Percentiles rank a stretch among this genome's conserved stretches.
Conservation (phyloP, 768 basidiomycete genomes). For the Panaeolus cyanescens region DNA sequence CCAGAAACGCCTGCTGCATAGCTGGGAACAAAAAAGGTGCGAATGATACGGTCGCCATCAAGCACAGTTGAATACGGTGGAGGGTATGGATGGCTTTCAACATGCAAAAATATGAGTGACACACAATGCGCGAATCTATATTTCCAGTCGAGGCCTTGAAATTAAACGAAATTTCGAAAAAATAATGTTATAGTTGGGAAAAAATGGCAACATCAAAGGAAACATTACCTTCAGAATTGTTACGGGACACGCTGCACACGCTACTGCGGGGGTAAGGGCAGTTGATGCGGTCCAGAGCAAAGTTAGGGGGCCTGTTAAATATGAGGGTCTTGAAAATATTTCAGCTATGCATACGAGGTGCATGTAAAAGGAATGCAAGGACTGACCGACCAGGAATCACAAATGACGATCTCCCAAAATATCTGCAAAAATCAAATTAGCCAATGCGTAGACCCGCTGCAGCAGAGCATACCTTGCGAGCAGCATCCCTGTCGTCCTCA, state of each 20-base stretch:
- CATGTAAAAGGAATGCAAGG: neutral
- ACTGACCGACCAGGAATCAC: neutral
- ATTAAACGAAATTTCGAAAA: too few species aligned
- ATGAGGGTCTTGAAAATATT: neutral
- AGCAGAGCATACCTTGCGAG: neutral
- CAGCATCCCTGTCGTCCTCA: neutral
- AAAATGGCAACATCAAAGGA: too few species aligned
- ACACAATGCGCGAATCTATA: neutral
- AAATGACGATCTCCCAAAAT: neutral
- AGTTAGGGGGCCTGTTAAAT: neutral
- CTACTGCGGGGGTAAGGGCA: neutral
- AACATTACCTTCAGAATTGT: neutral
- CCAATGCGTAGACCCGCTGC: too few species aligned
- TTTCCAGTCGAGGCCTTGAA: neutral
- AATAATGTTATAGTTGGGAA: too few species aligned
- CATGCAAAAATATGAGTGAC: neutral
- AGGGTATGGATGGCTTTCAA: neutral
- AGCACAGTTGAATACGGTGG: neutral
- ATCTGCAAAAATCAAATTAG: neutral
- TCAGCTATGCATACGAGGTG: too few species aligned
- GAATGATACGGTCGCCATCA: neutral
- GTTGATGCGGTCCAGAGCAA: neutral
- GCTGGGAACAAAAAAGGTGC: neutral
- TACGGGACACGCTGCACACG: neutral
- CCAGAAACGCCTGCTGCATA: neutral